Evolutionary conservation across 2,329 filamentous ascomycete species (phyloP).

Genomic region (Graphilbum fragrans): DNA sequence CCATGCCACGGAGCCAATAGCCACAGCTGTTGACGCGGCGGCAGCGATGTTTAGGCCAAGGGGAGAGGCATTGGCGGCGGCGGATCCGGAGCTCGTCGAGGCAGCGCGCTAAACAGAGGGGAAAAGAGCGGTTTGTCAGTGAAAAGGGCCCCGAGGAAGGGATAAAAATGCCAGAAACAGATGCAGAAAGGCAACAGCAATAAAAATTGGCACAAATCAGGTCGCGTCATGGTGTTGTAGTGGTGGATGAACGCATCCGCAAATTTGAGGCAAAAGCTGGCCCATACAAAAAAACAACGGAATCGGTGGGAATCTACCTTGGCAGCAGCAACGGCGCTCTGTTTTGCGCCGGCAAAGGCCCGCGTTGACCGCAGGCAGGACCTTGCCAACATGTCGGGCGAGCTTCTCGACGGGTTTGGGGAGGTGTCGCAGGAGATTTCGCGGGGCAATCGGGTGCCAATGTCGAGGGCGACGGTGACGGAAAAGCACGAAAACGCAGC

Average conservation of each 20-base stretch:
- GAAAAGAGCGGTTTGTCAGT: conserved; percentile 6
- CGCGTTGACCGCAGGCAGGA: conserved; percentile 82
- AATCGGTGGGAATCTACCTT: conserved; percentile 40
- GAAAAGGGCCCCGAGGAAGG: not conserved
- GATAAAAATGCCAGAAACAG: conserved; percentile 6
- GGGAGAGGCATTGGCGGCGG: conserved; percentile 52
- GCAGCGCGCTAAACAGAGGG: conserved; percentile 39
- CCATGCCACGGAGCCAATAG: conserved; percentile 85
- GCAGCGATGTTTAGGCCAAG: conserved; percentile 80
- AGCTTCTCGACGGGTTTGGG: conserved; percentile 26
- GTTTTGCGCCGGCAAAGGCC: conserved; percentile 66
- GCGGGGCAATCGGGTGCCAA: conserved; percentile 26
- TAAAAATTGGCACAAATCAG: not conserved
- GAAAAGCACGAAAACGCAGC: not conserved
- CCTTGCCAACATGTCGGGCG: conserved; percentile 80
- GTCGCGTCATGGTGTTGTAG: no score
- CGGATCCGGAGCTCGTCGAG: conserved; percentile 62
- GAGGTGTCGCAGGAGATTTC: conserved; percentile 18
- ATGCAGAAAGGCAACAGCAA: not conserved
- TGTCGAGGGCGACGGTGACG: conserved; percentile 17
- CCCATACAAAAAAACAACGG: not conserved
- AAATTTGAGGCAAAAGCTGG: not conserved
- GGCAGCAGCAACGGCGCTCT: conserved; percentile 57
- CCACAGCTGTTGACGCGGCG: conserved; percentile 73
- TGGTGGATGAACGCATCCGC: no score